Evolutionary conservation across 2,329 filamentous ascomycete species (phyloP).

Genomic region (Cryphonectria japonica): DNA sequence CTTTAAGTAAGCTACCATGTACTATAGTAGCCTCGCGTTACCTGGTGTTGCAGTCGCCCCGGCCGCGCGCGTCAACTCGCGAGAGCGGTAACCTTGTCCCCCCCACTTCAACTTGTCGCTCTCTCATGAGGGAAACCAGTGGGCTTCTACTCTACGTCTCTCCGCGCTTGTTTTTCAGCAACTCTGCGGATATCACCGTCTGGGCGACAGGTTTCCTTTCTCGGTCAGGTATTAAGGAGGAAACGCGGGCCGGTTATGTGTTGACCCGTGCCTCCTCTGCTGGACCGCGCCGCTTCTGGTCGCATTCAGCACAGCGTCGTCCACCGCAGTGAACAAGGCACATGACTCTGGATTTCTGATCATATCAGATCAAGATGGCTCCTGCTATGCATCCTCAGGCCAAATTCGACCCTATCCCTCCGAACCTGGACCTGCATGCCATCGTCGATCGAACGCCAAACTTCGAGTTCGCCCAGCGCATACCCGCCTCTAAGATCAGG

Average conservation of each 20-base stretch:
- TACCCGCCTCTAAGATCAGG: conserved; percentile 78
- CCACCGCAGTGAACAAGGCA: neutral
- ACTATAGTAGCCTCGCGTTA: neutral
- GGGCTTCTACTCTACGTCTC: neutral
- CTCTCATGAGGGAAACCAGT: neutral
- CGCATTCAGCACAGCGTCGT: conserved; percentile 10
- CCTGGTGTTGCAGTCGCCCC: neutral
- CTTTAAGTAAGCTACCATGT: neutral
- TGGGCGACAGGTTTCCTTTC: neutral
- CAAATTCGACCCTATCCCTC: conserved; percentile 89
- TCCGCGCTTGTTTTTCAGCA: neutral
- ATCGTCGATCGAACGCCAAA: conserved; percentile 81
- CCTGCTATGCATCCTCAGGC: conserved; percentile 75
- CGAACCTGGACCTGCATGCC: conserved; percentile 75
- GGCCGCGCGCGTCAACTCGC: neutral
- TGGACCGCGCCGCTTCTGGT: conserved; percentile 11
- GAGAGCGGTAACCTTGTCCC: neutral
- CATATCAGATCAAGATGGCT: conserved; percentile 64
- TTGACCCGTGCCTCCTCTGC: conserved; percentile 12
- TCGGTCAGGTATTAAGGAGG: neutral
- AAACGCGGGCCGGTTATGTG: conserved; percentile 13
- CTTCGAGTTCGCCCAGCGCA: conserved; percentile 83
- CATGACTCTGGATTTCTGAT: neutral
- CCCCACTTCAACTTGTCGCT: neutral
- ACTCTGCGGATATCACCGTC: neutral